Evolutionary conservation across 2,329 filamentous ascomycete genomes (phyloP).

Genomic region (Coccinonectria pachysandricola): DNA sequence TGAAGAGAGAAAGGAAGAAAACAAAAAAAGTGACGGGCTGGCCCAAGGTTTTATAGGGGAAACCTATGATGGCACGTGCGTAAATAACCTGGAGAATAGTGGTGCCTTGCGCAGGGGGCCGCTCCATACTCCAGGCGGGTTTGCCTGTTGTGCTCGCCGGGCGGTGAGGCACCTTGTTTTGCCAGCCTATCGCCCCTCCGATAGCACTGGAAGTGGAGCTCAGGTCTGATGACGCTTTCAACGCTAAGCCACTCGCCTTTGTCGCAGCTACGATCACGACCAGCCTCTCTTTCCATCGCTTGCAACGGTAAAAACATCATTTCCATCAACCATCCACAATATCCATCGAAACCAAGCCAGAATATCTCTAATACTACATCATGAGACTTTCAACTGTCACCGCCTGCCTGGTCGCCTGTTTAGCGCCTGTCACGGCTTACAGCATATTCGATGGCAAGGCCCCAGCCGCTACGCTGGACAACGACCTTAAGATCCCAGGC

Average conservation of each 20-base stretch:
- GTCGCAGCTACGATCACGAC: slow-evolving; percentile 15
- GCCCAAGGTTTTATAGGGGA: slow-evolving; percentile 9
- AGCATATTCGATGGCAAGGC: slow-evolving; percentile 30
- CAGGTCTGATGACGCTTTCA: slow-evolving; percentile 29
- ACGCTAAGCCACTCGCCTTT: slow-evolving; percentile 19
- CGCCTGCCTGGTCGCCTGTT: slow-evolving; percentile 34
- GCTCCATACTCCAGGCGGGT: slow-evolving; percentile 8
- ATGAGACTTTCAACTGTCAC: slow-evolving; percentile 32
- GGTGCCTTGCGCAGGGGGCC: no score
- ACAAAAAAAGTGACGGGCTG: not conserved
- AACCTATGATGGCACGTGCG: slow-evolving; percentile 4
- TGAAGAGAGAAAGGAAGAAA: slow-evolving; percentile 25
- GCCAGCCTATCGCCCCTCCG: slow-evolving; percentile 7
- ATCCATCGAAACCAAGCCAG: slow-evolving; percentile 4
- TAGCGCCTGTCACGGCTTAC: slow-evolving; percentile 33
- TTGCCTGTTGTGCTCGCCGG: slow-evolving; percentile 7
- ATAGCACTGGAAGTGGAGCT: slow-evolving; percentile 17
- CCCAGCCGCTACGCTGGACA: slow-evolving; percentile 32
- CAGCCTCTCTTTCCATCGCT: slow-evolving; percentile 4
- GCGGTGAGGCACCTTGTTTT: slow-evolving; percentile 12
- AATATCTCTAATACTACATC: slow-evolving; percentile 2
- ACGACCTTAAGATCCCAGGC: slow-evolving; percentile 61
- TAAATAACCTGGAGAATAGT: no score
- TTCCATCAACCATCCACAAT: slow-evolving; percentile 7
- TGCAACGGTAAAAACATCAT: slow-evolving; percentile 7